Evolutionary conservation across 495 filamentous ascomycete species (phyloP).

Genomic region (Glutinoglossum americanum): DNA sequence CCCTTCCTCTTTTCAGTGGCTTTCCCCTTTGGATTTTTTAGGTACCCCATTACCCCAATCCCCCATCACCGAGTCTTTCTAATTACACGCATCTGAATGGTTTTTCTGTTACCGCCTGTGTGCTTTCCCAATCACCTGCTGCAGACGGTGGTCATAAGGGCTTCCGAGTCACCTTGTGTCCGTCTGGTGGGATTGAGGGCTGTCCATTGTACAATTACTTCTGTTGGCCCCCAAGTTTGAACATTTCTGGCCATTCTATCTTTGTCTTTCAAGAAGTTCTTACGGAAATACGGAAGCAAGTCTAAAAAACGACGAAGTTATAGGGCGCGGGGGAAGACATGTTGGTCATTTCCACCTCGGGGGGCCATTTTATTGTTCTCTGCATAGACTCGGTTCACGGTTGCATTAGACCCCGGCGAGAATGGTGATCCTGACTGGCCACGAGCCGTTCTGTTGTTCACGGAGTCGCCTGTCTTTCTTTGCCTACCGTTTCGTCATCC

Average conservation of each 20-base stretch:
- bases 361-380: neutral
- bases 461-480: constrained; percentile 1
- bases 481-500: neutral
- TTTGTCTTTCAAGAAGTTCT: neutral
- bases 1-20: too few relatives aligned
- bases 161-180: too few relatives aligned
- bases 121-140: too few relatives aligned
- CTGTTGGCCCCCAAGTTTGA: neutral
- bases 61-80: too few relatives aligned
- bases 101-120: too few relatives aligned
- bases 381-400: constrained; percentile 1
- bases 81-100: too few relatives aligned
- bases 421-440: neutral
- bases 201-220: neutral
- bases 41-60: too few relatives aligned
- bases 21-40: too few relatives aligned
- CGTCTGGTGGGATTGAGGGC: too few relatives aligned
- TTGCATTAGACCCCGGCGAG: constrained; percentile 1
- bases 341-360: neutral
- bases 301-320: neutral
- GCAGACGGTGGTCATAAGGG: too few relatives aligned
- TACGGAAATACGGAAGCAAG: neutral
- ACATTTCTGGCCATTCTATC: neutral
- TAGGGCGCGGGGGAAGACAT: neutral
- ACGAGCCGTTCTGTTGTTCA: neutral